Evolutionary conservation across 352 stramenopile genomes (phyloP).

Genomic region (Pythium monospermum): DNA sequence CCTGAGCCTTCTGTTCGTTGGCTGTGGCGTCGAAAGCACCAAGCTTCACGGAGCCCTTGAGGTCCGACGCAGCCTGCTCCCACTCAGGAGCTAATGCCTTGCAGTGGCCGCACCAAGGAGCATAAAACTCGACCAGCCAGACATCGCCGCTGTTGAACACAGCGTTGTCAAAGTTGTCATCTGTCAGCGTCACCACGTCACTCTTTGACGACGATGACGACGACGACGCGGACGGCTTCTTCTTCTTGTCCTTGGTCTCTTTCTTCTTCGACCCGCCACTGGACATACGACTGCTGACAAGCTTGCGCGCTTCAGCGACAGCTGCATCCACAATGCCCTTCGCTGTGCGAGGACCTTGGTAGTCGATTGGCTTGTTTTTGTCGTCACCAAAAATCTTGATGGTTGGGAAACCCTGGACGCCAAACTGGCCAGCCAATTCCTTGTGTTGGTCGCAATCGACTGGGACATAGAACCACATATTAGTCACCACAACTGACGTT

Average conservation of each 20-base stretch:
- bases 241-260: slow-evolving; percentile 31
- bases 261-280: slow-evolving; percentile 44
- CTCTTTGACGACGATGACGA: slow-evolving; percentile 33
- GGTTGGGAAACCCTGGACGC: slow-evolving; percentile 90
- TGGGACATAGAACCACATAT: no score
- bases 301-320: slow-evolving; percentile 54
- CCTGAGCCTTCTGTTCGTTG: slow-evolving; percentile 84
- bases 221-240: slow-evolving; percentile 40
- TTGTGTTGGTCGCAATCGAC: slow-evolving; percentile 83
- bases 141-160: slow-evolving; percentile 89
- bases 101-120: slow-evolving; percentile 91
- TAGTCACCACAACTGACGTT: no score
- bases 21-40: slow-evolving; percentile 90
- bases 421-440: slow-evolving; percentile 81
- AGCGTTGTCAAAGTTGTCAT: slow-evolving; percentile 88
- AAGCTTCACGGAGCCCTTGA: slow-evolving; percentile 88
- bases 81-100: slow-evolving; percentile 90
- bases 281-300: slow-evolving; percentile 77
- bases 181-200: slow-evolving; percentile 86
- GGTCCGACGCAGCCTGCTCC: slow-evolving; percentile 84
- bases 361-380: slow-evolving; percentile 72
- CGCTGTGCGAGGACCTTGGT: slow-evolving; percentile 75
- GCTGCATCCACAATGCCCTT: slow-evolving; percentile 84
- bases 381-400: slow-evolving; percentile 92
- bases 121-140: slow-evolving; percentile 92